These are phyloP conservation scores for Neopestalotiopsis rosae DNA, from an alignment of 2,329 filamentous ascomycete genomes.

Conservation along the genomic window DNA sequence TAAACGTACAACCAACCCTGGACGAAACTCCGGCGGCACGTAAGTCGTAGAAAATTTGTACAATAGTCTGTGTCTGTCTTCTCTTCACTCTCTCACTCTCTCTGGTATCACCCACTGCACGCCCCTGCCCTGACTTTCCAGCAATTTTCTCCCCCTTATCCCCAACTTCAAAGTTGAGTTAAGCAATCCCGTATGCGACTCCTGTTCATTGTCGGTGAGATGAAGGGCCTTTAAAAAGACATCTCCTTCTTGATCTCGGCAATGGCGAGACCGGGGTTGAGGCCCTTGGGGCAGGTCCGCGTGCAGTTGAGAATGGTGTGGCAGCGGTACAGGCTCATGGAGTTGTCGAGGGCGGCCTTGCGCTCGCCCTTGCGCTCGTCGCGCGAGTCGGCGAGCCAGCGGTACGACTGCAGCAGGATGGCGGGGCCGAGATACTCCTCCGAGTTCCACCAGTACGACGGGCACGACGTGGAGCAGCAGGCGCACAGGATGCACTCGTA, in stretches of 20 bases:
- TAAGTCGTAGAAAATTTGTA: constrained; percentile 24
- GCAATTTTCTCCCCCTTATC: not conserved
- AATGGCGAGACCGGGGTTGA: constrained; percentile 95
- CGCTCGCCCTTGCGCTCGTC: constrained; percentile 89
- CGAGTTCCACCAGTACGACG: constrained; percentile 99
- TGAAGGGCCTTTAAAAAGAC: constrained; percentile 56
- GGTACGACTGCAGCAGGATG: constrained; percentile 95
- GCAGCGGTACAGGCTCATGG: constrained; percentile 98
- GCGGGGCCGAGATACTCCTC: constrained; percentile 98
- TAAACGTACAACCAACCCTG: constrained; percentile 20
- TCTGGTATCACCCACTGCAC: constrained; percentile 7
- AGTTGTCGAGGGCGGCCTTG: constrained; percentile 93
- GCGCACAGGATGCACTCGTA: constrained; percentile 99
- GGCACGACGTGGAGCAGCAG: constrained; percentile 98
- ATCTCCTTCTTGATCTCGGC: constrained; percentile 99
- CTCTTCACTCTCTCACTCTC: not conserved
- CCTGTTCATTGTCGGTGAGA: no score
- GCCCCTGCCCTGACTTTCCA: not conserved
- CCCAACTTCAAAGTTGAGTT: not conserved
- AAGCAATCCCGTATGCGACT: not conserved
- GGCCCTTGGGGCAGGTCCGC: constrained; percentile 94
- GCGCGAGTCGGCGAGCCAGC: constrained; percentile 94
- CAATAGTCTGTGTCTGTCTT: constrained; percentile 12
- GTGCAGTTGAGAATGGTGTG: constrained; percentile 99
- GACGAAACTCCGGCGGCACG: constrained; percentile 21